phyloP scores from a whole-genome alignment of 352 stramenopile genomes.

The Globisporangium emineosum region DNA sequence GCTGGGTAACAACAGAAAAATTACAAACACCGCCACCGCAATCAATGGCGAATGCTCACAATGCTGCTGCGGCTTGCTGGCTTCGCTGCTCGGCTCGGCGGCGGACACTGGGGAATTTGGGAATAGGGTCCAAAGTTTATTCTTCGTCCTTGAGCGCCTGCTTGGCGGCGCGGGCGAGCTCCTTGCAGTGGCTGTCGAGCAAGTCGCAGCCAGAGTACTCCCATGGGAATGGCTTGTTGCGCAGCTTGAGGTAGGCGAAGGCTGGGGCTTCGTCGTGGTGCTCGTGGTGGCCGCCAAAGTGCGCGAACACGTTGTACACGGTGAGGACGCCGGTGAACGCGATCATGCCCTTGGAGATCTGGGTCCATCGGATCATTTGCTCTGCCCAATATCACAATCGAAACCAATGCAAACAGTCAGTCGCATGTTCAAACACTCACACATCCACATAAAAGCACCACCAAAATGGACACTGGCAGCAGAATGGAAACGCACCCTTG shows the following conservation, averaged over 20 bases:
- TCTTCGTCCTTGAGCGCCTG: slow-evolving; percentile 49
- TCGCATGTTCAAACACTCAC: background rate
- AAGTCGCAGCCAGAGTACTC: slow-evolving; percentile 78
- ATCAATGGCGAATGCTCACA: background rate
- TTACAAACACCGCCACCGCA: background rate
- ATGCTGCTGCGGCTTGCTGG: background rate
- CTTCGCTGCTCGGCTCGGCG: background rate
- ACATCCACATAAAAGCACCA: slow-evolving; percentile 9
- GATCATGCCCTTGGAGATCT: slow-evolving; percentile 87
- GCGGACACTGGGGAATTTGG: background rate
- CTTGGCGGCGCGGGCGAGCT: slow-evolving; percentile 56
- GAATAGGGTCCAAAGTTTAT: slow-evolving; percentile 7
- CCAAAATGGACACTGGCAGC: slow-evolving; percentile 2
- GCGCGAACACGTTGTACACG: slow-evolving; percentile 49
- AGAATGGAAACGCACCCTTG: slow-evolving; percentile 43
- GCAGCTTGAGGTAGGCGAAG: slow-evolving; percentile 85
- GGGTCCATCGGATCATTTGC: slow-evolving; percentile 83
- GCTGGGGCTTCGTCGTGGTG: slow-evolving; percentile 61
- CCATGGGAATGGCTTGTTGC: slow-evolving; percentile 87
- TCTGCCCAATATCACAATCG: slow-evolving; percentile 27
- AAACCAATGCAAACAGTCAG: background rate
- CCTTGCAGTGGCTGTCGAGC: slow-evolving; percentile 73
- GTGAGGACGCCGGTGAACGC: slow-evolving; percentile 52
- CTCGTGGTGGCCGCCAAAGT: slow-evolving; percentile 40
- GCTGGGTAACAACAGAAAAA: background rate